A percentile compares a stretch with the other conserved stretches of the same genome.
These are phyloP conservation scores for Penicillium dipodomyicola DNA, from an alignment of 495 filamentous ascomycete genomes.

Conservation along the genomic window DNA sequence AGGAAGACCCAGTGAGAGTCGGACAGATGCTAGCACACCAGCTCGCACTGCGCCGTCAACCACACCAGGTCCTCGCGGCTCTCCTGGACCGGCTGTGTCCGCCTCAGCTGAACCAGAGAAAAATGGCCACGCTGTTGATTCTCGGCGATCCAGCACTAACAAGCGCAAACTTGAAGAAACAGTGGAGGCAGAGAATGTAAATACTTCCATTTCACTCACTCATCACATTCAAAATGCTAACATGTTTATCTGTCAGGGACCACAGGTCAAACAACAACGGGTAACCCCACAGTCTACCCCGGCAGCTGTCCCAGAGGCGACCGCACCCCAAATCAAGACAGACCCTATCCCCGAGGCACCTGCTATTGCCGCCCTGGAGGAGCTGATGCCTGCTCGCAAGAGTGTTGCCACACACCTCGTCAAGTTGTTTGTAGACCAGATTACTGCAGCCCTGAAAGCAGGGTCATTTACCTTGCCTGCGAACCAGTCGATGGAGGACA, in stretches of 20 bases:
- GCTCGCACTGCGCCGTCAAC: slow-evolving; percentile 31
- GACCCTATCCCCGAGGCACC: slow-evolving; percentile 28
- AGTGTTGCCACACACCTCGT: slow-evolving; percentile 50
- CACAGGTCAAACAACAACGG: slow-evolving; percentile 43
- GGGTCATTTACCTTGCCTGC: slow-evolving; percentile 52
- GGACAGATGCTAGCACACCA: slow-evolving; percentile 36
- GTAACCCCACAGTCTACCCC: slow-evolving; percentile 29
- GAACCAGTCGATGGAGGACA: slow-evolving; percentile 49
- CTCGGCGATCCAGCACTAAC: slow-evolving; percentile 35
- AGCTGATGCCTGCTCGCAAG: slow-evolving; percentile 50
- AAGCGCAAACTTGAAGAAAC: slow-evolving; percentile 48
- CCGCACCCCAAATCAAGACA: slow-evolving; percentile 33
- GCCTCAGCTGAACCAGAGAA: slow-evolving; percentile 35
- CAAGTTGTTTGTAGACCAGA: slow-evolving; percentile 53
- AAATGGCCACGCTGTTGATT: slow-evolving; percentile 28
- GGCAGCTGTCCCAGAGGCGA: slow-evolving; percentile 16
- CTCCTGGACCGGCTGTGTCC: slow-evolving; percentile 22
- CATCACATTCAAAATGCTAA: slow-evolving; percentile 11
- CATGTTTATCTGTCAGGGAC: slow-evolving; percentile 26
- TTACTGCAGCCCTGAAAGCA: slow-evolving; percentile 49
- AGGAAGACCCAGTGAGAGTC: slow-evolving; percentile 43
- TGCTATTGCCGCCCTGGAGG: slow-evolving; percentile 29
- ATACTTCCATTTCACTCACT: slow-evolving; percentile 2
- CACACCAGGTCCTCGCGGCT: slow-evolving; percentile 29
- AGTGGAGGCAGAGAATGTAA: slow-evolving; percentile 37